Evolutionary conservation across 2,329 filamentous ascomycete species (phyloP).

Genomic region (Tolypocladium ovalisporum): DNA sequence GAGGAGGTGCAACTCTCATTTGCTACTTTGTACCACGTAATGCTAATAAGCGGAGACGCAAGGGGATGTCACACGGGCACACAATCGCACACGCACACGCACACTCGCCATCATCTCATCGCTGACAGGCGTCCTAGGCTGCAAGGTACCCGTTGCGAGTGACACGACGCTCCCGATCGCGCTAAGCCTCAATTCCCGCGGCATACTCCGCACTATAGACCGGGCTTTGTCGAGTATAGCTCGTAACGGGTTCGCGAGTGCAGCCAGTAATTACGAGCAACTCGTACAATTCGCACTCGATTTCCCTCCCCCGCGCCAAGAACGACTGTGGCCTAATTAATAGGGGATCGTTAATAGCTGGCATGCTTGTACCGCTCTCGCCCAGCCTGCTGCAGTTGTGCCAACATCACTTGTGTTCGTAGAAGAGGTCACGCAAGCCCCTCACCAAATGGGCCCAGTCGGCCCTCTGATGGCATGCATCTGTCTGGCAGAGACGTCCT

Average conservation of each 20-base stretch:
- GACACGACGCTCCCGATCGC: neutral
- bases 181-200: neutral
- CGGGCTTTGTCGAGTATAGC: neutral
- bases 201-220: neutral
- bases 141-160: neutral
- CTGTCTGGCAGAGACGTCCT: too few relatives aligned
- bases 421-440: neutral
- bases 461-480: neutral
- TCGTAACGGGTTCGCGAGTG: neutral
- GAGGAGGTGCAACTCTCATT: neutral
- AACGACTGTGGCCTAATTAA: neutral
- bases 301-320: neutral
- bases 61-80: neutral
- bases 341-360: neutral
- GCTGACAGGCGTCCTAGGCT: neutral
- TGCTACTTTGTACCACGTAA: neutral
- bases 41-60: neutral
- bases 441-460: neutral
- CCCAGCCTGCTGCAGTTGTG: neutral
- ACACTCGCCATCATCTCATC: neutral
- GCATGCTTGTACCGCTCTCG: too few relatives aligned
- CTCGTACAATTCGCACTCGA: neutral
- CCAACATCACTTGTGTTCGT: neutral
- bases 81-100: neutral
- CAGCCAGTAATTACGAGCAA: neutral